Conservation (phyloP, 106 monocot species). For the Triglochin maritima region DNA sequence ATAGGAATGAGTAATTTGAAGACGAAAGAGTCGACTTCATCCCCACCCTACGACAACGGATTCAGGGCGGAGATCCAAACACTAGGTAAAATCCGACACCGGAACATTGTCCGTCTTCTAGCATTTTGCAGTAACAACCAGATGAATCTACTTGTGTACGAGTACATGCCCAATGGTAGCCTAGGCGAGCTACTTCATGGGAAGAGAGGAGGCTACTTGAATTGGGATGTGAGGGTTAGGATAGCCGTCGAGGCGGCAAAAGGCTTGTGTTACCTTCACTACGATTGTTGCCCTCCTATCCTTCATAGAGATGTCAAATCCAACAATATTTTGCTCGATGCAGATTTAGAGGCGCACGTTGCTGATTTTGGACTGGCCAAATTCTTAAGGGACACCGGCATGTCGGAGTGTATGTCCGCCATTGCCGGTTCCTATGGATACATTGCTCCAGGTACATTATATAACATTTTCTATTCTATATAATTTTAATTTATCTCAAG, state of each 20-base stretch:
- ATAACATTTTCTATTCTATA: not conserved
- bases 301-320: slow-evolving; percentile 62
- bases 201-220: slow-evolving; percentile 27
- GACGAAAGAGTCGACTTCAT: not conserved
- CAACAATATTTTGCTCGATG: slow-evolving; percentile 51
- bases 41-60: slow-evolving; percentile 27
- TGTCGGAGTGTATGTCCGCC: slow-evolving; percentile 62
- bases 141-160: slow-evolving; percentile 48
- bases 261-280: slow-evolving; percentile 55
- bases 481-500: slow-evolving; percentile 4
- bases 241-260: slow-evolving; percentile 47
- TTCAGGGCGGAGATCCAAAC: slow-evolving; percentile 50
- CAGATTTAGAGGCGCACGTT: slow-evolving; percentile 39
- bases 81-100: slow-evolving; percentile 48
- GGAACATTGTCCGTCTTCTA: slow-evolving; percentile 49
- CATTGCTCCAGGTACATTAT: slow-evolving; percentile 47
- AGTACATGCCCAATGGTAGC: slow-evolving; percentile 62
- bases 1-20: too few relatives aligned
- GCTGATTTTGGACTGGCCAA: slow-evolving; percentile 65
- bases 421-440: slow-evolving; percentile 66
- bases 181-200: slow-evolving; percentile 50
- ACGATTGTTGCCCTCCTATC: slow-evolving; percentile 43
- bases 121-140: slow-evolving; percentile 44
- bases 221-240: slow-evolving; percentile 31
- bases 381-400: slow-evolving; percentile 38